Base-by-base conservation (phyloP, 257 asterid species). In the Nicotiana benthamiana region DNA sequence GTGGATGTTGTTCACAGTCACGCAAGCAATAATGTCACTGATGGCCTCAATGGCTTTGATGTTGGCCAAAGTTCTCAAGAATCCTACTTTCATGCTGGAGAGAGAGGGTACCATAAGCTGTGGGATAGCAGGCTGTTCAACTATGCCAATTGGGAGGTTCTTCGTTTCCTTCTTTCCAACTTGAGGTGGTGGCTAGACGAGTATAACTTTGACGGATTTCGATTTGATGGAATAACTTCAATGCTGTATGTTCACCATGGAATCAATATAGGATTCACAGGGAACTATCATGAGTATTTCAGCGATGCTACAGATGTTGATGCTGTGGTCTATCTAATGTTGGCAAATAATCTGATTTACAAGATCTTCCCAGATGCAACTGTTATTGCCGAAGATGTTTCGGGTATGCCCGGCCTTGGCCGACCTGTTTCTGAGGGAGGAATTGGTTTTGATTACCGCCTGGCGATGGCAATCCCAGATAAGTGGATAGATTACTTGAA, bases 391-490 rank as follows among this genome's bases (percentile, higher is more conserved):
- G 99, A 95, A 87, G 99, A 95, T 88, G 98, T 95, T 81, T 95
- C 99, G 75, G 99, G 98, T 53, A 92, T 92, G 96, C 99, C 99
- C 22, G 99, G 98, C 75, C 92, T 95, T 80, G 85, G 99, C 63
- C 89, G 94, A 52, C 92, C 90, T 51, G 95, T 90, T 46, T 87
- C 90, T 26, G 98, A 95, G 79, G 98, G 98, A 30, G 99, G 99
- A 62, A 87, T 90, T 75, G 98, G 99, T 85, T 95, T 93, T 87
- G 97, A 92, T 86, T 95, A 90, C 86, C 98, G 98, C 66, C 90
- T 95, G 68, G 97, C 99, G 46, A 95, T 95, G 99, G 98, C 96
- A 65, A 88, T 95, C 79, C 99, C 99, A n/a, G 99, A 95, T 84
- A 91, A 87, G 89, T 95, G 98, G 99, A 92, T 95, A 80, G 97